Conservation (phyloP, 2,329 filamentous ascomycete species). For the Pseudogymnoascus sp. region DNA sequence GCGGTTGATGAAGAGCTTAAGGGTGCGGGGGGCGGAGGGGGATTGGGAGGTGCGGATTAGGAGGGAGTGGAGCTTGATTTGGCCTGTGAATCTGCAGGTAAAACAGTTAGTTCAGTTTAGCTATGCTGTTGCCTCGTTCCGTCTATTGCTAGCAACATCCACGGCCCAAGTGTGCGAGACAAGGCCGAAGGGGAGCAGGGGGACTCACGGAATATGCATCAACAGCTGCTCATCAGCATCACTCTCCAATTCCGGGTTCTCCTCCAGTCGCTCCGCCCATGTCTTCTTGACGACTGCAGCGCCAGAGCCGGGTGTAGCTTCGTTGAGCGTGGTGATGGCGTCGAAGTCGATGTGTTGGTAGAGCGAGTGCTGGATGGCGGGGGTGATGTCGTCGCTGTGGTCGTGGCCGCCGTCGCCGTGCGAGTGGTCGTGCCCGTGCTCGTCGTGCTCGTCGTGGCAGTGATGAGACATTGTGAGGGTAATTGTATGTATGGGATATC, state of each 20-base stretch:
- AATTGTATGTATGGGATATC: background rate
- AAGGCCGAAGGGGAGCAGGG: background rate
- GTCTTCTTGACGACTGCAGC: slow-evolving; percentile 77
- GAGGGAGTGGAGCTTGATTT: slow-evolving; percentile 86
- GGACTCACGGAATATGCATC: slow-evolving; percentile 74
- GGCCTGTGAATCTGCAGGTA: slow-evolving; percentile 69
- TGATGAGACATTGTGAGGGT: slow-evolving; percentile 32
- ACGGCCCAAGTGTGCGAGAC: background rate
- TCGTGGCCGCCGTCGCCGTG: slow-evolving; percentile 73
- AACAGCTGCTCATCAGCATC: slow-evolving; percentile 91
- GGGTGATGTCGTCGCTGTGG: slow-evolving; percentile 85
- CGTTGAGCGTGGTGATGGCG: slow-evolving; percentile 77
- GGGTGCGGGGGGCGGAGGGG: slow-evolving; percentile 64
- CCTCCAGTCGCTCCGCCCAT: slow-evolving; percentile 70
- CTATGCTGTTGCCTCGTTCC: background rate
- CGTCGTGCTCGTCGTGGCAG: slow-evolving; percentile 39
- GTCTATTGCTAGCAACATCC: background rate
- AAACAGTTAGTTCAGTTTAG: background rate
- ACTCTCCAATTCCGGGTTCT: slow-evolving; percentile 69
- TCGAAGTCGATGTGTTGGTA: slow-evolving; percentile 91
- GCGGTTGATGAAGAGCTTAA: slow-evolving; percentile 83
- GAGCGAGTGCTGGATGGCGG: slow-evolving; percentile 80
- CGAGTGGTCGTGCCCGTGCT: slow-evolving; percentile 44
- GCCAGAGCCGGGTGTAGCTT: slow-evolving; percentile 60
- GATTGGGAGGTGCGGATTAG: slow-evolving; percentile 72